Conservation (phyloP, 768 basidiomycete genomes). For the Boletales sp. region DNA sequence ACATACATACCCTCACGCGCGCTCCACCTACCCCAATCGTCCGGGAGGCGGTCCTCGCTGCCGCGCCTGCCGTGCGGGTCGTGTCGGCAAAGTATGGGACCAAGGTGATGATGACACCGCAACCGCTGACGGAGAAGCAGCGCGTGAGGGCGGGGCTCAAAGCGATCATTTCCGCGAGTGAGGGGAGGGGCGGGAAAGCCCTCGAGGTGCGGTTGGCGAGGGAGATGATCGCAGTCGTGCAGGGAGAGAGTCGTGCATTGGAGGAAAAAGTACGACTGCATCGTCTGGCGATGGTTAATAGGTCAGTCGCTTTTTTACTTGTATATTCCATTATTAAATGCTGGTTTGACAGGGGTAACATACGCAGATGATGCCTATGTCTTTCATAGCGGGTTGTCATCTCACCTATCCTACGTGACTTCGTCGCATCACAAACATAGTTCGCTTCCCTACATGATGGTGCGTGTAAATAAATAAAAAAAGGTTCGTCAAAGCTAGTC, state of each 20-base stretch:
- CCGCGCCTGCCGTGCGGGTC: conserved; percentile 67
- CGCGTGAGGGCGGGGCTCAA: conserved; percentile 63
- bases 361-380: conserved; percentile 13
- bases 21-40: conserved; percentile 79
- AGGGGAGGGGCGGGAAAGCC: conserved; percentile 51
- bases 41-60: conserved; percentile 62
- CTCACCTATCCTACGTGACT: background rate
- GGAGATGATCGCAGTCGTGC: conserved; percentile 71
- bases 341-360: conserved; percentile 19
- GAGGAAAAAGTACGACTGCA: conserved; percentile 62
- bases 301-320: conserved; percentile 41
- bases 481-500: no score
- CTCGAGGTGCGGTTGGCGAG: conserved; percentile 71
- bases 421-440: background rate
- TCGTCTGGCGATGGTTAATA: conserved; percentile 69
- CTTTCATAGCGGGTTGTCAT: background rate
- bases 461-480: no score
- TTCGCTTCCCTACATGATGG: no score
- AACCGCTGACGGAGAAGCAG: conserved; percentile 78
- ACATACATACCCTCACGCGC: conserved; percentile 71
- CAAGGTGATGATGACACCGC: conserved; percentile 64
- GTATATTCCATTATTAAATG: background rate
- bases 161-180: conserved; percentile 67
- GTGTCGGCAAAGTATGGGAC: conserved; percentile 57
- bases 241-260: conserved; percentile 57